Evolutionary conservation across 805 yeast genomes (phyloP), one percentile per base, ranked within the genome.

Genomic region (Candida hispaniensis): DNA sequence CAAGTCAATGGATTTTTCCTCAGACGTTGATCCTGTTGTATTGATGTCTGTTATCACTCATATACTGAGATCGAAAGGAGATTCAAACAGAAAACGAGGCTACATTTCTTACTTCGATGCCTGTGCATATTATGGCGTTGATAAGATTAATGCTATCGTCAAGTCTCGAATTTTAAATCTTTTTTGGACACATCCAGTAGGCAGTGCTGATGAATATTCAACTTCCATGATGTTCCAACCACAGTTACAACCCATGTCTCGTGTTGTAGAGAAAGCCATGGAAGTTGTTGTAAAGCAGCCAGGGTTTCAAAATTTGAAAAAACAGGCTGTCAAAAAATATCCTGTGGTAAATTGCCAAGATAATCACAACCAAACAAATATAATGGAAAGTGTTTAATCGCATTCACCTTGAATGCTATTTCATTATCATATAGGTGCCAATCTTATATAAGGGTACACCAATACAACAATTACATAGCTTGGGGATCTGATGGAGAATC

Each of bases 221-320:
- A 18, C 29, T 7, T 28, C 27, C 16, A 19, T 22, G 28, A 16
- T 42, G 26, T 40, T 38, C 20, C 28, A 25, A 15, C 45, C 45
- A 3, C 40, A 30, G 21, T 34, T 42, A 14, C 34, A 40, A 7
- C 39, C 45, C n/a, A 30, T 41, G 30, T 41, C 45, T 5, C 23
- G 45, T 18, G 45, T 42, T 11, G 29, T 41, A 5, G 43, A 38
- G 19, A 42, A 42, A 22, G 44, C 42, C 12, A 26, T 42, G 42
- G 41, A 42, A 20, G 34, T 23, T 4, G 39, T 40, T 13, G 16
- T 40, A 14, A 27, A 23, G 7, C 25, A 26, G 4, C 36, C 36
- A 2, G 36, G 21, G 10, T 14, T 36, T 5, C 13, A 24, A 5
- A 29, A 30, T 2, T 15, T 23, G 15, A 35, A 35, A 16, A 14